A percentile compares a stretch with the other conserved stretches of the same genome.
phyloP scores from a whole-genome alignment of 345 rosid species.

The Cochlearia excelsa region DNA sequence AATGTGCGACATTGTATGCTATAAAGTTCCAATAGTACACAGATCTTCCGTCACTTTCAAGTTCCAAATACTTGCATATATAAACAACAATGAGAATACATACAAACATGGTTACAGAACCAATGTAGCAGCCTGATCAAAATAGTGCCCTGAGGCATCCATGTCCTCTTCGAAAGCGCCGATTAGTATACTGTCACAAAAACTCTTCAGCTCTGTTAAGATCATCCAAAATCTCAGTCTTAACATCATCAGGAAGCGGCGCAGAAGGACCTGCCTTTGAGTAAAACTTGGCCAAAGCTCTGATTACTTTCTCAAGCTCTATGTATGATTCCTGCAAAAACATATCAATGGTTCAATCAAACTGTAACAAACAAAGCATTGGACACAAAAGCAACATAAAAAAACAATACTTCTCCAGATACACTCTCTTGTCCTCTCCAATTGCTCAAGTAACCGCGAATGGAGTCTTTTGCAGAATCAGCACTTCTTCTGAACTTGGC shows the following conservation, averaged over 20 bases:
- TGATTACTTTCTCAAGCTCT: constrained; percentile 70
- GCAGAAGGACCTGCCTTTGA: constrained; percentile 90
- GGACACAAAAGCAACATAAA: background rate
- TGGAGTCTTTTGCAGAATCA: constrained; percentile 89
- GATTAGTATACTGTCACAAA: constrained; percentile 39
- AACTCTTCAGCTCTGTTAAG: constrained; percentile 63
- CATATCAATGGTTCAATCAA: constrained; percentile 4
- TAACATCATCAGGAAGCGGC: constrained; percentile 62
- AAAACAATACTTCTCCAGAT: constrained; percentile 44
- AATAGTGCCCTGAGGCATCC: background rate
- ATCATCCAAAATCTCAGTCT: constrained; percentile 56
- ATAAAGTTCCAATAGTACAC: background rate
- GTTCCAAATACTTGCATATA: background rate
- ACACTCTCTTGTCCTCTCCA: constrained; percentile 74
- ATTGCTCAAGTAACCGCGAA: constrained; percentile 66
- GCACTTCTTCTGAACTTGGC: constrained; percentile 76
- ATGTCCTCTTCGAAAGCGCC: no score
- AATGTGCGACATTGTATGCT: constrained; percentile 22
- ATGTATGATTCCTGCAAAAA: constrained; percentile 68
- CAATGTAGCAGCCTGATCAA: background rate
- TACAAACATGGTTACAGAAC: constrained; percentile 19
- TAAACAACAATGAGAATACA: background rate
- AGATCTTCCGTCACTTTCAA: constrained; percentile 14
- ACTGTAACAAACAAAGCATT: background rate
- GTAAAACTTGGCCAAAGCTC: constrained; percentile 75